A percentile compares a stretch with the other conserved stretches of the same genome.
Evolutionary conservation across 2,329 filamentous ascomycete species (phyloP).

Genomic region (Hirsutella thompsonii): DNA sequence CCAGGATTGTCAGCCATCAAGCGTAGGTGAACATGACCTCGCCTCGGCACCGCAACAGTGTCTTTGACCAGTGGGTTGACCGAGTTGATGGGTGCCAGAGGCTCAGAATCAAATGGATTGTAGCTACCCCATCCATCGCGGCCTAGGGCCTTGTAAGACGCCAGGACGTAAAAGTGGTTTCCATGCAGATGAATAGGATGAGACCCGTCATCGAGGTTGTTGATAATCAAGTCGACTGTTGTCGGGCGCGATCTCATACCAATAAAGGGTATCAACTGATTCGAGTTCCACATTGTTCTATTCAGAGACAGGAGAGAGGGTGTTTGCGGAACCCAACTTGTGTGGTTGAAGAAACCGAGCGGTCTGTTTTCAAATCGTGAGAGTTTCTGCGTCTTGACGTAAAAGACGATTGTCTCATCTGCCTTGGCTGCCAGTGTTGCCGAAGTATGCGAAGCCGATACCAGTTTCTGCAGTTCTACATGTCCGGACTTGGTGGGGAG

Average conservation of each 20-base stretch:
- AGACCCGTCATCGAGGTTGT: constrained; percentile 19
- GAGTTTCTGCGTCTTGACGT: constrained; percentile 12
- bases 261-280: constrained; percentile 11
- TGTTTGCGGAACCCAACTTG: constrained; percentile 11
- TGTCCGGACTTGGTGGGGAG: too few relatives aligned
- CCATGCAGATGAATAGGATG: constrained; percentile 40
- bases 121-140: constrained; percentile 12
- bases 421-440: constrained; percentile 3
- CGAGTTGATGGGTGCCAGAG: constrained; percentile 4
- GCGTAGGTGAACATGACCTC: constrained; percentile 12
- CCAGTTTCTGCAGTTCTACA: too few relatives aligned
- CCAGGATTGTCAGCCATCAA: constrained; percentile 12
- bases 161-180: constrained; percentile 33
- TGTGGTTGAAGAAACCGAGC: constrained; percentile 14
- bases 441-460: too few relatives aligned
- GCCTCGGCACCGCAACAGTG: constrained; percentile 26
- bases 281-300: constrained; percentile 9
- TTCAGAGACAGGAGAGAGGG: constrained; percentile 8
- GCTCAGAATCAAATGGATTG: constrained; percentile 9
- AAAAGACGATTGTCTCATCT: constrained; percentile 10
- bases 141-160: constrained; percentile 8
- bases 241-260: constrained; percentile 3
- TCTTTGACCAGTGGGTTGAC: constrained; percentile 13
- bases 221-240: constrained; percentile 15
- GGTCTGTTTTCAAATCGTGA: constrained; percentile 10